Evolutionary conservation across 108 stramenopile genomes (phyloP), one percentile per base, ranked within the genome.

Genomic region (Skeletonema costatum): DNA sequence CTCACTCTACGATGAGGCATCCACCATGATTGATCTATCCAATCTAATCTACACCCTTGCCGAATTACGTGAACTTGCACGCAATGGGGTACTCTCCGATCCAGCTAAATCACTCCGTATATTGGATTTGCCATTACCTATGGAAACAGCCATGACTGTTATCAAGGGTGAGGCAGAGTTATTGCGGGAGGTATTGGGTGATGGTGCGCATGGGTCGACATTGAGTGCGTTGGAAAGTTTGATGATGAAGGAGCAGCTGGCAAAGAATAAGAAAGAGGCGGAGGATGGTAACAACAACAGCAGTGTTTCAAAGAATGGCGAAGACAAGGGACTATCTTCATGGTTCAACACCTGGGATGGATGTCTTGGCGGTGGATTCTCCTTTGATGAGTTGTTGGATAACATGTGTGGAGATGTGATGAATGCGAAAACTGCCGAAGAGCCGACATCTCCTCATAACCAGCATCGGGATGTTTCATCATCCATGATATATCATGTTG

Each of bases 31-130:
- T 46, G 50, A 76, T 33, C 77, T 73, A 5, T 74, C 83, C 31
- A 41, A 78, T 9, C 60, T 88, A 32, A 86, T 90, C 60, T 90
- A 90, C 71, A 73, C 82, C 63, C 69, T 90, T 16, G 75, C 86
- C 6, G 86, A 88, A 44, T 42, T 90, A 29, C 83, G 89, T 16
- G 84, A 81, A 1, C 42, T 90, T 56, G 84, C 80, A 30, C 80
- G 87, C 1, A 75, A 78, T 35, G 86, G 84, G 2, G 64, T 78
- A 31, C 56, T 72, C 10, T 66, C 60, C 29, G 41, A 74, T 19
- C 76, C 84, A 36, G 58, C 66, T 14, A 65, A 65, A 65, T 80
- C 79, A 12, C 31, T 60, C 14, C 68, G 80, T 30, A 66, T 81
- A 32, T 35, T 85, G 36, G 59, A 85, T 44, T 60, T 72, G 44